These are phyloP conservation scores for Byssochlamys sp. DNA, from an alignment of 2,329 filamentous ascomycete species.

Conservation along the genomic window DNA sequence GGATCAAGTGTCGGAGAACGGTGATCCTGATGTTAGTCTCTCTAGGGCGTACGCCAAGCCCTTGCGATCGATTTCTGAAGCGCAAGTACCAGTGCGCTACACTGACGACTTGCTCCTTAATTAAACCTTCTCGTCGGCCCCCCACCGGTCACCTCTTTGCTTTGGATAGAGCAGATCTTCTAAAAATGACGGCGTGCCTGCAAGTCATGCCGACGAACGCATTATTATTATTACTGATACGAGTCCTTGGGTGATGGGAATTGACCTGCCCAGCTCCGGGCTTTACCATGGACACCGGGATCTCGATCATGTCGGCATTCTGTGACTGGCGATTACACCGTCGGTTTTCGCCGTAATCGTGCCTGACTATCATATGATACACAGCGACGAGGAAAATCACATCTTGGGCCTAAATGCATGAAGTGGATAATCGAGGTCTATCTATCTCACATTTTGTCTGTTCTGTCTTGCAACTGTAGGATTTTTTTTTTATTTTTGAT, in stretches of 20 bases:
- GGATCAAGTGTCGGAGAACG: conserved; percentile 9
- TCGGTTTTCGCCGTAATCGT: not conserved
- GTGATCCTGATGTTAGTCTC: conserved; percentile 10
- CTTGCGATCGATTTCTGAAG: not conserved
- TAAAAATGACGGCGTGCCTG: not conserved
- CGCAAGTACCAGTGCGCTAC: conserved; percentile 20
- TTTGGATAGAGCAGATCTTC: not conserved
- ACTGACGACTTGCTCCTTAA: conserved; percentile 27
- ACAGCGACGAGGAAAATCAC: not conserved
- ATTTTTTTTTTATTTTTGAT: not conserved
- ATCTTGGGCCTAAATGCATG: not conserved
- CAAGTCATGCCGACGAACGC: not conserved
- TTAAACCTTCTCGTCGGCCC: conserved; percentile 23
- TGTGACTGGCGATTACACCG: not conserved
- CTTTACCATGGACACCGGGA: not conserved
- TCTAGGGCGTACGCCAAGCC: conserved; percentile 18
- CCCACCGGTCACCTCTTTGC: not conserved
- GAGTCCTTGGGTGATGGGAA: conserved; percentile 4
- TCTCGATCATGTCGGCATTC: not conserved
- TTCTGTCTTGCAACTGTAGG: not conserved
- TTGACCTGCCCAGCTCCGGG: conserved; percentile 8
- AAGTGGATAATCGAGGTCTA: not conserved
- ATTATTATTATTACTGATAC: not conserved
- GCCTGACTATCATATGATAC: not conserved
- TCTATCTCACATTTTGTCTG: not conserved